Evolutionary conservation across 2,329 filamentous ascomycete genomes (phyloP), one percentile per base, ranked within the genome.

Genomic region (Xylariaceae sp.): DNA sequence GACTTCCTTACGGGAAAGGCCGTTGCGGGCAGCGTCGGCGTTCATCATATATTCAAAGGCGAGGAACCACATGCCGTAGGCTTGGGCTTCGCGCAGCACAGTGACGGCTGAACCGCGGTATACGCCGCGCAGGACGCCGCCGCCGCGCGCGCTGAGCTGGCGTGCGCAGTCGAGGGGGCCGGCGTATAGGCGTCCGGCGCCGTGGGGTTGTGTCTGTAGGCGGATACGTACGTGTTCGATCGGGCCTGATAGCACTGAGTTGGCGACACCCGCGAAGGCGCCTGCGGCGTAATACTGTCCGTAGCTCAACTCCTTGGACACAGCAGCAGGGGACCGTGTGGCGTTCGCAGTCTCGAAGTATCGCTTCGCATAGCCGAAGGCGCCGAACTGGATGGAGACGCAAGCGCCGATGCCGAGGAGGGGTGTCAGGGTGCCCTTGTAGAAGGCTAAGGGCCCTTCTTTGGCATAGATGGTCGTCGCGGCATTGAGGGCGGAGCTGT

Each of bases 221-320:
- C 94, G 83, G 74, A 99, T 99, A 68, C 94, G 88, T 66, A 97
- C 88, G 76, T 97, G 94, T 77, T 99, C 94, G 69, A 97, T 96
- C 8, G 94, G 94, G 0, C 86, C 85, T 4, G 91, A 96, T 65
- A 97, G 83, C 37, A 88, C 80, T 1, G 86, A 88, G 78, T 99
- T 99, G 68, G 91, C 85, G 51, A 97, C 73, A 64, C 94, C 94
- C 11, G 94, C 94, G 68, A 96, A 95, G 49, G 94, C 91, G 60
- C 94, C 94, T 0, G 94, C 83, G 6, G 85, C 79, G 73, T 91
- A 97, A 80, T 96, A 97, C 74, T 99, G 90, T 1, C 74, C 71
- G 73, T 96, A 96, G 27, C 81, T 82, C 32, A 97, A 82, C 29
- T 78, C 76, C 47, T 70, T 56, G 9, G 58, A 79, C 41, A 86